phyloP scores from a whole-genome alignment of 768 basidiomycete genomes.

The Lactarius tabidus region DNA sequence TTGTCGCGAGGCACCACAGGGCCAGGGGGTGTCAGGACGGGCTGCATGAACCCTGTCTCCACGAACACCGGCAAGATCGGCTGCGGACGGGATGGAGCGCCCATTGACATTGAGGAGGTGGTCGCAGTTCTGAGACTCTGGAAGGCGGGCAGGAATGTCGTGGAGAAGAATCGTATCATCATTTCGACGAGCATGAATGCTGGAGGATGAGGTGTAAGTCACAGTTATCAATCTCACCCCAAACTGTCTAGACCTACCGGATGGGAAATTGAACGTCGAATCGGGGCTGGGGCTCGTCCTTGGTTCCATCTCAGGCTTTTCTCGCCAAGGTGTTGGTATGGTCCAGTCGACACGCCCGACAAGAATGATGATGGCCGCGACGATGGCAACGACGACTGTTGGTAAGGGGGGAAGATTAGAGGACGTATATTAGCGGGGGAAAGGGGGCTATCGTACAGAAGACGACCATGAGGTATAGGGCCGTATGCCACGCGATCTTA shows the following conservation, averaged over 20 bases:
- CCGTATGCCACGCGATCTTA: constrained; percentile 7
- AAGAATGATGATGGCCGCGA: constrained; percentile 1
- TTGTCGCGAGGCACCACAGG: constrained; percentile 15
- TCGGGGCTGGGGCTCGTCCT: background rate
- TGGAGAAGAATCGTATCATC: constrained; percentile 10
- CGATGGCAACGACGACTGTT: constrained; percentile 15
- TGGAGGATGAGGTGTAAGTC: background rate
- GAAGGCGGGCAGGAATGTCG: constrained; percentile 8
- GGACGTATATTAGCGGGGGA: background rate
- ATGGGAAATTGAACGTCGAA: background rate
- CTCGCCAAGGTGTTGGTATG: background rate
- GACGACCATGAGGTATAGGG: constrained; percentile 12
- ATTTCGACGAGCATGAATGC: constrained; percentile 6
- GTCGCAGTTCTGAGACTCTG: constrained; percentile 8
- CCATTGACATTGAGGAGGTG: background rate
- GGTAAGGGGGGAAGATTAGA: constrained; percentile 6
- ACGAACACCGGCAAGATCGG: constrained; percentile 8
- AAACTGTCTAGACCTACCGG: background rate
- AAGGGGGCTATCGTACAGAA: background rate
- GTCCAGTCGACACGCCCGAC: constrained; percentile 1
- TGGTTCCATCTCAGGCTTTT: constrained; percentile 5
- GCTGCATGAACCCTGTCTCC: constrained; percentile 4
- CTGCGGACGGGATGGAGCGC: background rate
- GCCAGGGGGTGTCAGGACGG: background rate
- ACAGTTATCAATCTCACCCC: no score